A percentile compares a stretch with the other conserved stretches of the same genome.
Evolutionary conservation across 1,284 basidiomycete genomes (phyloP).

Genomic region (Pisolithus thermaeus): DNA sequence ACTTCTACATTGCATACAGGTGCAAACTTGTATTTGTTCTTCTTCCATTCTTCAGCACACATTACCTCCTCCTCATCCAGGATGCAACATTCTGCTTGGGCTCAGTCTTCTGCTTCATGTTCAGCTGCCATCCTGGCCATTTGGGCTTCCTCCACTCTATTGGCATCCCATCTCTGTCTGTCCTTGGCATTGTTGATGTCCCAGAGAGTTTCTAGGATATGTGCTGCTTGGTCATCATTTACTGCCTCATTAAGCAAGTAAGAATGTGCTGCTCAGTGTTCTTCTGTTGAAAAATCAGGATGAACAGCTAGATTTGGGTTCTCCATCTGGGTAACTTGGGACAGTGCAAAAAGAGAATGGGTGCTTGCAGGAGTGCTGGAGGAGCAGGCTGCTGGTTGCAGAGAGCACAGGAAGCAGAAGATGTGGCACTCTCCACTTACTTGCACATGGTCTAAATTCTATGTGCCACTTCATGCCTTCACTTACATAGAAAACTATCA

Average conservation of each 20-base stretch:
- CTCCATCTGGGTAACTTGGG: too few relatives aligned
- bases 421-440: too few relatives aligned
- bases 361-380: too few relatives aligned
- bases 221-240: neutral
- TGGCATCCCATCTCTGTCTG: neutral
- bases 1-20: neutral
- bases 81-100: neutral
- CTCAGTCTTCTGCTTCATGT: neutral
- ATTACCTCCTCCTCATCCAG: neutral
- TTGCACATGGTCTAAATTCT: too few relatives aligned
- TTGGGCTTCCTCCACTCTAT: neutral
- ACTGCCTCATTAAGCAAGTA: neutral
- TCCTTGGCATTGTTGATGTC: neutral
- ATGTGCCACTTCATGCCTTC: too few relatives aligned
- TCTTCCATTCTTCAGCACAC: neutral
- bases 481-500: too few relatives aligned
- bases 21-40: constrained; percentile 1
- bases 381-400: too few relatives aligned
- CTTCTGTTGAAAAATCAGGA: neutral
- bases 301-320: neutral
- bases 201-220: neutral
- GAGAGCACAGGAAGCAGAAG: too few relatives aligned
- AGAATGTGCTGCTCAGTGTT: neutral
- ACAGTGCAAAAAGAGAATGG: too few relatives aligned
- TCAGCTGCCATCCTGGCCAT: neutral